Evolutionary conservation across 2,329 filamentous ascomycete species (phyloP).

Genomic region (Ophiocordyceps camponoti-rufipedis): DNA sequence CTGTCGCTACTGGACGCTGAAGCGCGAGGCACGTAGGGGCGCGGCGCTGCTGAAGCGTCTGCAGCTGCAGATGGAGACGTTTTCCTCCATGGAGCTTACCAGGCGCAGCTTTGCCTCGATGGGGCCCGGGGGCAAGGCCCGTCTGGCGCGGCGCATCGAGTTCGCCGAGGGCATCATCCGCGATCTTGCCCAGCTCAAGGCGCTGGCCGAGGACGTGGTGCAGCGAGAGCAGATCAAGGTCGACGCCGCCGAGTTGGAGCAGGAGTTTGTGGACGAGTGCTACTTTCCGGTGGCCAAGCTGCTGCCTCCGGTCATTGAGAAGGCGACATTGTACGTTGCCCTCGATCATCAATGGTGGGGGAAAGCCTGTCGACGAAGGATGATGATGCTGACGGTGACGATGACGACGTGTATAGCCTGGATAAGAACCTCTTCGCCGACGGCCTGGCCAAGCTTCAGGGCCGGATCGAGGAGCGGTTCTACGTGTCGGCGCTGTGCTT

Average conservation of each 20-base stretch:
- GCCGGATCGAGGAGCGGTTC: constrained; percentile 32
- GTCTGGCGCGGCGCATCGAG: constrained; percentile 66
- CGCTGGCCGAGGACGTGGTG: constrained; percentile 52
- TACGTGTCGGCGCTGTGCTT: constrained; percentile 42
- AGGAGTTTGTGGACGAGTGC: constrained; percentile 65
- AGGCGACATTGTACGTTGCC: constrained; percentile 56
- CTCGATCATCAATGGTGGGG: background rate
- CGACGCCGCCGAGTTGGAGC: constrained; percentile 56
- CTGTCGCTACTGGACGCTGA: constrained; percentile 95
- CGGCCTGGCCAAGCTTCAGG: constrained; percentile 30
- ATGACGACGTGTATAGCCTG: constrained; percentile 24
- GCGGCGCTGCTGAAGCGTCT: constrained; percentile 83
- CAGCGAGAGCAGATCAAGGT: constrained; percentile 63
- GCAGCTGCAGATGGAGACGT: constrained; percentile 88
- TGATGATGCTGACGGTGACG: constrained; percentile 1
- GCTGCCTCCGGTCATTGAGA: constrained; percentile 61
- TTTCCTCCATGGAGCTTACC: constrained; percentile 94
- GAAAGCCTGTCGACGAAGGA: too few relatives aligned
- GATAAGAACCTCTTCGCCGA: constrained; percentile 43
- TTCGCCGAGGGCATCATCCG: constrained; percentile 62
- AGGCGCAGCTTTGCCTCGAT: constrained; percentile 90
- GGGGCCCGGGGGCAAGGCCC: constrained; percentile 64
- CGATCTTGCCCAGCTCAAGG: constrained; percentile 61
- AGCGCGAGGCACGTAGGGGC: constrained; percentile 79
- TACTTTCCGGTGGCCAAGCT: constrained; percentile 79